Percentiles rank a stretch among this genome's conserved stretches.
These are phyloP conservation scores for Hypoxylon sp. DNA, from an alignment of 2,329 filamentous ascomycete species.

Conservation along the genomic window DNA sequence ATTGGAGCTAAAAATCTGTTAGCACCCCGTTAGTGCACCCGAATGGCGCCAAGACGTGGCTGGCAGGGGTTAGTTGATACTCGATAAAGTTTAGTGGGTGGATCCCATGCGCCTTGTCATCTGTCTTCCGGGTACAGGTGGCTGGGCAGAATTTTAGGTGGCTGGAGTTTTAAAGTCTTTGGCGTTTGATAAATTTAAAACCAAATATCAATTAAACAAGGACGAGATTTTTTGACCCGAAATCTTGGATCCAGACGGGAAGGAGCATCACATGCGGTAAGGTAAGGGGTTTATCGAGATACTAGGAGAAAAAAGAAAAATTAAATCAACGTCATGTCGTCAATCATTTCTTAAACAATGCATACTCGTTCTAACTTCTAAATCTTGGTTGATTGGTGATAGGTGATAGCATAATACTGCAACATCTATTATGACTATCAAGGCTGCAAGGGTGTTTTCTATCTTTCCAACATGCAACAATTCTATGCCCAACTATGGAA, in stretches of 20 bases:
- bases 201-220: neutral
- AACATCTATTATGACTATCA: too few relatives aligned
- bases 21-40: conserved; percentile 10
- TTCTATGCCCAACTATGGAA: too few relatives aligned
- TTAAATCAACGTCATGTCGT: conserved; percentile 10
- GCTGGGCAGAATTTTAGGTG: conserved; percentile 24
- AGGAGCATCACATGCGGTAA: conserved; percentile 18
- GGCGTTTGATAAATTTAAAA: neutral
- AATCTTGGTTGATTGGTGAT: too few relatives aligned
- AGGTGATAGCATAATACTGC: too few relatives aligned
- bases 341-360: neutral
- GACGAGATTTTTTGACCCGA: conserved; percentile 12
- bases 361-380: too few relatives aligned
- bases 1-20: conserved; percentile 18
- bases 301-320: conserved; percentile 1
- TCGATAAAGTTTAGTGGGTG: conserved; percentile 7
- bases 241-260: conserved; percentile 22
- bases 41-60: conserved; percentile 27
- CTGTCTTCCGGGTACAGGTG: conserved; percentile 27
- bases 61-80: conserved; percentile 1
- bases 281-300: conserved; percentile 13
- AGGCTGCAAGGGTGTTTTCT: too few relatives aligned
- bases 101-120: too few relatives aligned
- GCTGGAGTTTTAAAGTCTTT: conserved; percentile 18
- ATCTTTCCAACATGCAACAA: too few relatives aligned